Conservation (phyloP, 1,284 basidiomycete genomes). For the Cutaneotrichosporon mucoides region DNA sequence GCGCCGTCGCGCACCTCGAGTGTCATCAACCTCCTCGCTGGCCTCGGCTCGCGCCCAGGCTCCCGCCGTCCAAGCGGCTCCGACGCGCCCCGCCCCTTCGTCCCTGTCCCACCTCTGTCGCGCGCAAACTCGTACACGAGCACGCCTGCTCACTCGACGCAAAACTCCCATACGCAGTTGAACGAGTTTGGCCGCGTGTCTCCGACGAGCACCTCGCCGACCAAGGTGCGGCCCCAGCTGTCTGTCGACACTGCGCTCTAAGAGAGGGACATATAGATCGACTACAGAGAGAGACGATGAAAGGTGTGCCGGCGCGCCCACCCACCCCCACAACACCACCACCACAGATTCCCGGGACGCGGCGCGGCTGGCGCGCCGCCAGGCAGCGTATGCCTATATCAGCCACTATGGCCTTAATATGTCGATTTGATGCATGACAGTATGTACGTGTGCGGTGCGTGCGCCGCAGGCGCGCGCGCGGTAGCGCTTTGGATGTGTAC, state of each 20-base stretch:
- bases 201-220: not conserved
- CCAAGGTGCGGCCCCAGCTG: conserved; percentile 1
- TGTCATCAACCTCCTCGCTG: conserved; percentile 39
- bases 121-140: conserved; percentile 1
- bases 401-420: not conserved
- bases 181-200: conserved; percentile 2
- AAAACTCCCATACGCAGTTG: conserved; percentile 2
- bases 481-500: not conserved
- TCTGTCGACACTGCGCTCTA: conserved; percentile 3
- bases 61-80: conserved; percentile 13
- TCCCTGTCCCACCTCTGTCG: not conserved
- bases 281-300: not conserved
- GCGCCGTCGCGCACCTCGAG: conserved; percentile 35
- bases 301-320: not conserved
- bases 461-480: not conserved
- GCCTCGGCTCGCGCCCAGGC: conserved; percentile 21
- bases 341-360: not conserved
- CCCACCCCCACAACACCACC: not conserved
- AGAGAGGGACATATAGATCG: not conserved
- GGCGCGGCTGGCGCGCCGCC: not conserved
- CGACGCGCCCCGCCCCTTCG: conserved; percentile 7
- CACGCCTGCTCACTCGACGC: not conserved
- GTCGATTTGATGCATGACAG: conserved; percentile 1
- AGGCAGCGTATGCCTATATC: not conserved
- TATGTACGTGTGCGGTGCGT: not conserved